Evolutionary conservation across 176 grass and related monocot genomes (phyloP), one percentile per base, ranked within the genome.

Genomic region (Pontederia crassipes): DNA sequence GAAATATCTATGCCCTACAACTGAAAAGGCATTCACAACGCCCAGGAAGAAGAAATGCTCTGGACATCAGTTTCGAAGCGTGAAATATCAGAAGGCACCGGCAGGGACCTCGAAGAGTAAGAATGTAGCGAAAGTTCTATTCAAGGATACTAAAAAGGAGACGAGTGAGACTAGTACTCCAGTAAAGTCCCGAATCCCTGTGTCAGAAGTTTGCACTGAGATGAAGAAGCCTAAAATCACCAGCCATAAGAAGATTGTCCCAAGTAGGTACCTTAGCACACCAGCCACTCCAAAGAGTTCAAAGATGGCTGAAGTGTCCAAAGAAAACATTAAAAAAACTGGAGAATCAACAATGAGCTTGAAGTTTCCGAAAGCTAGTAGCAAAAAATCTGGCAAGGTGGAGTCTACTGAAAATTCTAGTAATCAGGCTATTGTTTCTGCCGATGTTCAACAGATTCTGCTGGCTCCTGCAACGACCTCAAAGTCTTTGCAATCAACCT

Each of bases 201-300:
- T 57, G 54, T 64, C 79, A 0, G 76, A 86, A 56, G 87, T 57
- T 55, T 72, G 65, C 9, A 54, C 73, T 16, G 78, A 79, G 74
- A 65, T 64, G 79, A 85, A 58, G 77, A 92, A 77, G 67, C 69
- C 77, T 48, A 90, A 83, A 29, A 8, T 74, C 49, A 57, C 65
- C 48, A 80, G 82, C 50, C 40, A 14, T 12, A 64, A 11, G 29
- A 74, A 80, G 46, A 77, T 71, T 57, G 88, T 98, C 62, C 84
- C 87, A 2, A 98, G 87, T 73, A 80, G 93, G 76, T 98, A 98
- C 68, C 58, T 92, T 45, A 28, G 63, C 11, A 72, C 66, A 48
- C 11, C 69, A 16, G 26, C 54, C 28, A 77, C 18, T 35, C 55
- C 72, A 7, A 89, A 74, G 57, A 72, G 11, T 17, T 51, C 10